Percentiles rank a stretch among this genome's conserved stretches.
phyloP scores from a whole-genome alignment of 306 rosid species.

The Hippophae rhamnoides region DNA sequence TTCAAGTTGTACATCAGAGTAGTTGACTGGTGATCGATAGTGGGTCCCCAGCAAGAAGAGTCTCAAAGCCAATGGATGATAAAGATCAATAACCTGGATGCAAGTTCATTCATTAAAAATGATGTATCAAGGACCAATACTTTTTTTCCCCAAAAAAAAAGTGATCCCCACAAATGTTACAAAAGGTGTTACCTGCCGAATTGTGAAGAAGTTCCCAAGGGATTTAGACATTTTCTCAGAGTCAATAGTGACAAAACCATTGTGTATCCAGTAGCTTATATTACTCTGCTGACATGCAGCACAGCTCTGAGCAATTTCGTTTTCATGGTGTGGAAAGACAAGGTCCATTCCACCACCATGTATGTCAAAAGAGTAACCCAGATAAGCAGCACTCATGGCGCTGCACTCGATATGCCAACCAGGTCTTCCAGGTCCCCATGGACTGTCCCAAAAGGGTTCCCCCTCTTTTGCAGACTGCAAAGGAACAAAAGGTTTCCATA shows the following conservation, averaged over 20 bases:
- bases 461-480: slow-evolving; percentile 87
- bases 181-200: slow-evolving; percentile 62
- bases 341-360: slow-evolving; percentile 98
- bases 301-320: slow-evolving; percentile 99
- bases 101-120: slow-evolving; percentile 9
- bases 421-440: slow-evolving; percentile 98
- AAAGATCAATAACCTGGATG: slow-evolving; percentile 69
- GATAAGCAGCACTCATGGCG: slow-evolving; percentile 92
- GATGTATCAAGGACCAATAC: neutral
- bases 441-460: slow-evolving; percentile 96
- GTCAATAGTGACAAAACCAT: slow-evolving; percentile 88
- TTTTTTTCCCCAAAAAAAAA: neutral
- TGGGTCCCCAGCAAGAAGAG: slow-evolving; percentile 87
- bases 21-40: slow-evolving; percentile 88
- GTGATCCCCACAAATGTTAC: neutral
- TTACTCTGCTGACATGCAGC: slow-evolving; percentile 76
- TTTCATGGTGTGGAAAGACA: slow-evolving; percentile 98
- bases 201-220: slow-evolving; percentile 91
- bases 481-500: slow-evolving; percentile 14
- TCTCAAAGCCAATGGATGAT: slow-evolving; percentile 92
- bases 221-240: slow-evolving; percentile 94
- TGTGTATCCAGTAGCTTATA: slow-evolving; percentile 84
- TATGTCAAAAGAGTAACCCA: slow-evolving; percentile 81
- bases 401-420: slow-evolving; percentile 99
- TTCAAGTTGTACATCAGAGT: slow-evolving; percentile 70